phyloP scores from a whole-genome alignment of 2,329 filamentous ascomycete genomes.

The Cadophora gregata region DNA sequence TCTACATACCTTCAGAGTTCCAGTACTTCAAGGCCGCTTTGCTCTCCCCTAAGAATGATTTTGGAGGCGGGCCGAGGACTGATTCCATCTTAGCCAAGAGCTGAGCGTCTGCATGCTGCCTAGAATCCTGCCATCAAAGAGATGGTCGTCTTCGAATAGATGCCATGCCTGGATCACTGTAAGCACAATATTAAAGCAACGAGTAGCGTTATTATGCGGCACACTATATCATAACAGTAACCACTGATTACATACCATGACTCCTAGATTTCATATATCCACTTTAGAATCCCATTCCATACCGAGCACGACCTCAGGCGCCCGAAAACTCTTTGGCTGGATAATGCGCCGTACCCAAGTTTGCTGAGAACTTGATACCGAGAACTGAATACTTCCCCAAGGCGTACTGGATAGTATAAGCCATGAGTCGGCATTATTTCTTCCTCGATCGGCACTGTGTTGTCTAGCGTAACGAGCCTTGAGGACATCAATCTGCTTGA shows the following conservation, averaged over 20 bases:
- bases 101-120: not conserved
- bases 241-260: not conserved
- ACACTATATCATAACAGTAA: not conserved
- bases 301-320: not conserved
- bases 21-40: not conserved
- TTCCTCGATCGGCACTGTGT: not conserved
- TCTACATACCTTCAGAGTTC: not conserved
- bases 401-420: constrained; percentile 4
- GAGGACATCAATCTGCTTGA: constrained; percentile 6
- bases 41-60: not conserved
- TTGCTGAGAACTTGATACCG: constrained; percentile 8
- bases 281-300: constrained; percentile 6
- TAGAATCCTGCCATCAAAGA: not conserved
- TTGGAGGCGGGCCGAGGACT: not conserved
- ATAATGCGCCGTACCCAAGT: constrained; percentile 3
- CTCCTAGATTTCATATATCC: not conserved
- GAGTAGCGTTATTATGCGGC: no score
- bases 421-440: not conserved
- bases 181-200: not conserved
- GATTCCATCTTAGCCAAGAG: not conserved
- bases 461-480: not conserved
- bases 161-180: not conserved
- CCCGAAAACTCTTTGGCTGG: not conserved
- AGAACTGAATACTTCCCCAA: constrained; percentile 1
- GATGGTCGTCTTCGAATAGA: not conserved